A percentile compares a stretch with the other conserved stretches of the same genome.
phyloP scores from a whole-genome alignment of 2,329 filamentous ascomycete species.

The Aspergillus neoniger region DNA sequence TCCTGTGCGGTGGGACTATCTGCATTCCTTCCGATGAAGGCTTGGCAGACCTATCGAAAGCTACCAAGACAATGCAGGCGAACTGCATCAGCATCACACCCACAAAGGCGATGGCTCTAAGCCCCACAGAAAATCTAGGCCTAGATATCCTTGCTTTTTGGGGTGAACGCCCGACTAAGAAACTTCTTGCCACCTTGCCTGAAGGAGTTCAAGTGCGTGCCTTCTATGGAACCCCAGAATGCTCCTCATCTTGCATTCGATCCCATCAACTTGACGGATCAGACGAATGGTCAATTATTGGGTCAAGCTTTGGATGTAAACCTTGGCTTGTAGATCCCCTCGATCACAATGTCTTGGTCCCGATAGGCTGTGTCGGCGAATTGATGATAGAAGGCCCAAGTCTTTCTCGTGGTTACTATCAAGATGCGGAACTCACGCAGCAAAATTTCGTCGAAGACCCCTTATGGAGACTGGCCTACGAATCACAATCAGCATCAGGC shows the following conservation, averaged over 20 bases:
- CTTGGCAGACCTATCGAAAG: slow-evolving; percentile 56
- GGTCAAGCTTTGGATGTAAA: slow-evolving; percentile 26
- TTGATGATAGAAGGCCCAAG: slow-evolving; percentile 43
- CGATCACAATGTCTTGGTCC: slow-evolving; percentile 31
- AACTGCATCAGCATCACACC: slow-evolving; percentile 40
- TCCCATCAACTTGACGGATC: background rate
- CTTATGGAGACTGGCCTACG: slow-evolving; percentile 15
- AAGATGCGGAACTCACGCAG: slow-evolving; percentile 53
- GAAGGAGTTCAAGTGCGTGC: slow-evolving; percentile 21
- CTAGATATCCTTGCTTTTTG: slow-evolving; percentile 26
- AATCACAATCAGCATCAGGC: slow-evolving; percentile 23
- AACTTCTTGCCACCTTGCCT: slow-evolving; percentile 5
- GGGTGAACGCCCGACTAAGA: slow-evolving; percentile 20
- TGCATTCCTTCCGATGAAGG: slow-evolving; percentile 51
- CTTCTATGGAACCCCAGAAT: slow-evolving; percentile 27
- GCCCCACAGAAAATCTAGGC: slow-evolving; percentile 32
- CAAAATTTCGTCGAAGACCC: slow-evolving; percentile 54
- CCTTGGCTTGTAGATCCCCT: slow-evolving; percentile 39
- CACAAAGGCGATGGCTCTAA: slow-evolving; percentile 25
- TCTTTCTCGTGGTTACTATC: slow-evolving; percentile 60
- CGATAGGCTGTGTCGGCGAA: slow-evolving; percentile 37
- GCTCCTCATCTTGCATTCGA: slow-evolving; percentile 29
- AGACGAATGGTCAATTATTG: slow-evolving; percentile 20
- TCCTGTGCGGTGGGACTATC: slow-evolving; percentile 47
- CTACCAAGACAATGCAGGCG: slow-evolving; percentile 45